Evolutionary conservation across 2,329 filamentous ascomycete species (phyloP), one percentile per base, ranked within the genome.

Genomic region (Aspergillus sp.): DNA sequence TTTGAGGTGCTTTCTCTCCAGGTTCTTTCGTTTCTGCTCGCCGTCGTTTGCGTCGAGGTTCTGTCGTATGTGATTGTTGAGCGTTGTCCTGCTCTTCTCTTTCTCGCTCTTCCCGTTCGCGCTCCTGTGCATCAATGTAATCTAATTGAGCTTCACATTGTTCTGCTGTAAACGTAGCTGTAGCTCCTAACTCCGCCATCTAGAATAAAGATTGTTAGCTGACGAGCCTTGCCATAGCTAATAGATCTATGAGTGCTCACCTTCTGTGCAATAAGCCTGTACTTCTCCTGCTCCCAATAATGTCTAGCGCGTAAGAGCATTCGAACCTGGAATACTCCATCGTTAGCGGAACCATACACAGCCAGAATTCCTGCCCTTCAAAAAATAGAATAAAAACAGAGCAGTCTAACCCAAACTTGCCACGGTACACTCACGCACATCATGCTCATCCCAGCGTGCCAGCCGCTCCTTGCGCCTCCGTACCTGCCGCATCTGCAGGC

Each of bases 401-500:
- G 35, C 35, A 37, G 35, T 37, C 35, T 37, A 31, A 31, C 8
- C 6, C 35, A 41, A 47, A 27, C 12, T 21, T 50, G 47, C 17
- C 27, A 45, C 17, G 64, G 62, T 49, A 62, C 67, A 76, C 75
- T 66, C 76, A 77, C 75, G 76, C 73, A 77, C 73, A 76, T 78
- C 74, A 55, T 72, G 66, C 58, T 76, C 72, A 56, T 75, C 73
- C 75, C 75, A 77, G 41, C 67, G 69, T 7, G 68, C 64, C 46
- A 66, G 61, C 24, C 72, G 68, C 52, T 73, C 67, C 53, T 73
- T 72, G 45, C 72, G 70, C 44, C 73, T 63, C 40, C 75, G 74
- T 37, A 69, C 62, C 58, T 75, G 68, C 33, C 75, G 72, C 75
- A 78, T 78, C 63, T 78, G 75, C 57, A 78, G 65, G 33, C 74